Evolutionary conservation across 345 rosid species (phyloP).

Genomic region (Boechera divaricarpa): DNA sequence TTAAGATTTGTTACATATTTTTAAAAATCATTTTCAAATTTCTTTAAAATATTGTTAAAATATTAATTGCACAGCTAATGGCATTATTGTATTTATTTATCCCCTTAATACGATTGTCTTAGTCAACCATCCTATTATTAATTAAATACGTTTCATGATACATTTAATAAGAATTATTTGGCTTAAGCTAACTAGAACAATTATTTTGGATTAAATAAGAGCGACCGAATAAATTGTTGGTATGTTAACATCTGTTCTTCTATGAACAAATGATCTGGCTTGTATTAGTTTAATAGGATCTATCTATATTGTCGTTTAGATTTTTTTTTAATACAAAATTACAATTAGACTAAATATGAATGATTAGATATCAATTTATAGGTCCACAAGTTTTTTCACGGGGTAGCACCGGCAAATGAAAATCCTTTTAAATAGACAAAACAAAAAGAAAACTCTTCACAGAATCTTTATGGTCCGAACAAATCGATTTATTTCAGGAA

Average conservation of each 20-base stretch:
- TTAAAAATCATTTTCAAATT: too few relatives aligned
- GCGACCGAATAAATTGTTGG: slow-evolving; percentile 29
- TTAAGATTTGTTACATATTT: too few relatives aligned
- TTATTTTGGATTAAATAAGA: background rate
- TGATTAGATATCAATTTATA: slow-evolving; percentile 16
- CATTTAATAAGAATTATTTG: slow-evolving; percentile 17
- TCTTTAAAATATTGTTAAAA: background rate
- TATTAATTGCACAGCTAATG: background rate
- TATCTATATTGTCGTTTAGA: slow-evolving; percentile 26
- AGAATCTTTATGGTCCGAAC: slow-evolving; percentile 25
- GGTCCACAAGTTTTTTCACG: slow-evolving; percentile 37
- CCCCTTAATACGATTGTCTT: background rate
- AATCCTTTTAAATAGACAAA: slow-evolving; percentile 21
- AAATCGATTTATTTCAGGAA: slow-evolving; percentile 26
- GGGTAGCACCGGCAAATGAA: slow-evolving; percentile 33
- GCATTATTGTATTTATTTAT: background rate
- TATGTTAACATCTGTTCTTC: slow-evolving; percentile 22
- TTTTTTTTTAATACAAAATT: background rate
- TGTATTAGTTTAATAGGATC: slow-evolving; percentile 25
- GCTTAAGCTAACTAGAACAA: slow-evolving; percentile 31
- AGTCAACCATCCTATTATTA: slow-evolving; percentile 18
- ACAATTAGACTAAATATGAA: background rate
- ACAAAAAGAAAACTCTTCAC: slow-evolving; percentile 43
- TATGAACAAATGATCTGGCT: slow-evolving; percentile 31
- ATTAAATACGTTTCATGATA: slow-evolving; percentile 16